A percentile compares a stretch with the other conserved stretches of the same genome.
Conservation (phyloP, 768 basidiomycete species). For the Russula sp. region DNA sequence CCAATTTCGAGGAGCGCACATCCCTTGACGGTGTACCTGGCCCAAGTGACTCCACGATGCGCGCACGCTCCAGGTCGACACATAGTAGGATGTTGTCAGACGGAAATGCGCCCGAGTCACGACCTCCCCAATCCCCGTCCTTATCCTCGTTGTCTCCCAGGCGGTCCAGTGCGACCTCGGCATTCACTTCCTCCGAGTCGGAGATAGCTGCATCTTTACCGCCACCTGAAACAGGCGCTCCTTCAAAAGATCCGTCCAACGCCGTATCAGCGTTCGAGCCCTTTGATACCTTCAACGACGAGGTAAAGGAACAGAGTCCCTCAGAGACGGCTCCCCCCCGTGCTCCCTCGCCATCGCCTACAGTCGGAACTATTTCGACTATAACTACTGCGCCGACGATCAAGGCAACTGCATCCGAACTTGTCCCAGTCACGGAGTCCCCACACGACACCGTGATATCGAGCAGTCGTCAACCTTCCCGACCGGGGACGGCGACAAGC, state of each 20-base stretch:
- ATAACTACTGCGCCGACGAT: not conserved
- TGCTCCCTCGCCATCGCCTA: slow-evolving; percentile 11
- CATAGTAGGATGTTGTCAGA: slow-evolving; percentile 7
- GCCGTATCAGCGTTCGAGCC: not conserved
- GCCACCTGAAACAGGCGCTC: not conserved
- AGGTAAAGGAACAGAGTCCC: not conserved
- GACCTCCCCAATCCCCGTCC: not conserved
- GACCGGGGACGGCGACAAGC: not conserved
- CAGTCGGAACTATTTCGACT: slow-evolving; percentile 10
- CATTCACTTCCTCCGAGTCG: not conserved
- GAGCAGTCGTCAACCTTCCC: not conserved
- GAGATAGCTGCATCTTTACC: not conserved
- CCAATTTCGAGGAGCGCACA: slow-evolving; percentile 42
- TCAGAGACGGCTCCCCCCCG: not conserved
- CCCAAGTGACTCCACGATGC: not conserved
- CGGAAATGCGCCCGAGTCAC: not conserved
- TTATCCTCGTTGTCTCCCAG: not conserved
- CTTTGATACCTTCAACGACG: not conserved
- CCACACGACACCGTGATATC: not conserved
- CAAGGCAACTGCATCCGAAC: not conserved
- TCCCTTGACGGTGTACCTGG: slow-evolving; percentile 18
- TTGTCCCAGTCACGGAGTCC: not conserved
- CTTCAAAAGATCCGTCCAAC: not conserved
- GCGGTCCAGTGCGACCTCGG: not conserved
- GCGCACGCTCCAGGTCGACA: slow-evolving; percentile 5